A percentile compares a stretch with the other conserved stretches of the same genome.
Conservation (phyloP, 805 yeast species). For the Candida vartiovaarae region DNA sequence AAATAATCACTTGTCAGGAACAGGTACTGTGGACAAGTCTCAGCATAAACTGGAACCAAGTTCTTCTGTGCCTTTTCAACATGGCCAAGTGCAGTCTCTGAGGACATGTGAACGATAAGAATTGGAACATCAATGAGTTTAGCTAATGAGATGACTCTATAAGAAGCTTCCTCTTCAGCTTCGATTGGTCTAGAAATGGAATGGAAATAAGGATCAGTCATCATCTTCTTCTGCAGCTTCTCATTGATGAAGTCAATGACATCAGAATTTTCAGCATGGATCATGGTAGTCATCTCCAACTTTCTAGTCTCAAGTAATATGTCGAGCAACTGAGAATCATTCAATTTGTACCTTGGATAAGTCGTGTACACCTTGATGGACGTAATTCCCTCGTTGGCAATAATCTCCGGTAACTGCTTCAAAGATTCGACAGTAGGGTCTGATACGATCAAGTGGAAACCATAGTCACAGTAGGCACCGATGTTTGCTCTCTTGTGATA, state of each 20-base stretch:
- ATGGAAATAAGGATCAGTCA: constrained; percentile 38
- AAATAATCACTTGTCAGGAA: constrained; percentile 34
- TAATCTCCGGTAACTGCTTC: constrained; percentile 28
- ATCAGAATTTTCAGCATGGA: constrained; percentile 47
- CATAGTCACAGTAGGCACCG: constrained; percentile 39
- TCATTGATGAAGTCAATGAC: constrained; percentile 35
- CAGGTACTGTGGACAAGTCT: constrained; percentile 45
- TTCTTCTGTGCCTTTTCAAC: constrained; percentile 36
- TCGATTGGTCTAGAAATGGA: constrained; percentile 37
- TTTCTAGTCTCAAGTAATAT: constrained; percentile 33
- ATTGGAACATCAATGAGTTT: constrained; percentile 39
- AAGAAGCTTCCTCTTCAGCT: constrained; percentile 45
- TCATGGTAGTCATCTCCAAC: constrained; percentile 39
- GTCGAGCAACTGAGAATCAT: constrained; percentile 34
- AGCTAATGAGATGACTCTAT: constrained; percentile 38
- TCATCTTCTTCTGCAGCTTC: constrained; percentile 30
- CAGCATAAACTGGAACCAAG: constrained; percentile 38
- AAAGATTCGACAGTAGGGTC: constrained; percentile 27
- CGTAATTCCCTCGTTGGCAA: constrained; percentile 19
- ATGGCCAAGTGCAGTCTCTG: constrained; percentile 33
- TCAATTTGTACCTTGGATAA: constrained; percentile 34
- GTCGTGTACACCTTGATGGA: constrained; percentile 34
- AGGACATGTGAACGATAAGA: constrained; percentile 41
- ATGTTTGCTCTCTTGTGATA: constrained; percentile 26
- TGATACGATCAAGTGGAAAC: constrained; percentile 38